Conservation (phyloP, 1,284 basidiomycete species). For the Cerioporus squamosus region DNA sequence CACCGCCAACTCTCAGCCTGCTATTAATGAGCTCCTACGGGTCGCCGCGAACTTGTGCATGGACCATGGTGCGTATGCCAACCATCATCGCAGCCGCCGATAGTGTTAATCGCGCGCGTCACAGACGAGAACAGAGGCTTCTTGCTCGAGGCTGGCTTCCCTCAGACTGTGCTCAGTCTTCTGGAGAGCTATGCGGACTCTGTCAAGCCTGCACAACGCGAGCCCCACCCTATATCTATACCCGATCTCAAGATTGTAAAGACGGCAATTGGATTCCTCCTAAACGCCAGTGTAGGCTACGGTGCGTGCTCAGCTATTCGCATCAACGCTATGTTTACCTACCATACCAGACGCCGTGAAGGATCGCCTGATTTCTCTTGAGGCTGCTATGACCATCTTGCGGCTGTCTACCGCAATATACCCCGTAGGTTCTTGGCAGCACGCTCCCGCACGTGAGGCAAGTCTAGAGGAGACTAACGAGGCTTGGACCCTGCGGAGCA, state of each 20-base stretch:
- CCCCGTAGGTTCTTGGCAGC: constrained; percentile 65
- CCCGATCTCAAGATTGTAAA: constrained; percentile 74
- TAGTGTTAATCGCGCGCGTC: constrained; percentile 6
- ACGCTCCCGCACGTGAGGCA: constrained; percentile 15
- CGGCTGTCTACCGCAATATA: constrained; percentile 73
- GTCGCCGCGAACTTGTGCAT: constrained; percentile 81
- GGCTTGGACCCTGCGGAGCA: constrained; percentile 67
- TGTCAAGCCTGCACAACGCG: constrained; percentile 45
- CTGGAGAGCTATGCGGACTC: constrained; percentile 71
- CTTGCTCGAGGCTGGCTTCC: constrained; percentile 70
- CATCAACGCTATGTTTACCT: not conserved
- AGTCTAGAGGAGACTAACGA: constrained; percentile 45
- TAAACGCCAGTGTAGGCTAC: constrained; percentile 81
- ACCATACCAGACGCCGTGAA: constrained; percentile 68
- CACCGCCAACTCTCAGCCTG: constrained; percentile 50
- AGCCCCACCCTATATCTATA: constrained; percentile 55
- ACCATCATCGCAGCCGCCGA: constrained; percentile 13
- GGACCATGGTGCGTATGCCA: constrained; percentile 64
- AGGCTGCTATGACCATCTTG: constrained; percentile 69
- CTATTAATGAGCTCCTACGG: constrained; percentile 69
- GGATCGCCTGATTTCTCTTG: constrained; percentile 64
- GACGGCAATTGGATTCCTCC: constrained; percentile 78
- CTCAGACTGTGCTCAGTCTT: constrained; percentile 65
- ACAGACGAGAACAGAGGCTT: constrained; percentile 68
- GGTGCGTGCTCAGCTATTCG: constrained; percentile 47